phyloP scores from a whole-genome alignment of 352 stramenopile genomes.

The Hyaloperonospora arabidopsidis region DNA sequence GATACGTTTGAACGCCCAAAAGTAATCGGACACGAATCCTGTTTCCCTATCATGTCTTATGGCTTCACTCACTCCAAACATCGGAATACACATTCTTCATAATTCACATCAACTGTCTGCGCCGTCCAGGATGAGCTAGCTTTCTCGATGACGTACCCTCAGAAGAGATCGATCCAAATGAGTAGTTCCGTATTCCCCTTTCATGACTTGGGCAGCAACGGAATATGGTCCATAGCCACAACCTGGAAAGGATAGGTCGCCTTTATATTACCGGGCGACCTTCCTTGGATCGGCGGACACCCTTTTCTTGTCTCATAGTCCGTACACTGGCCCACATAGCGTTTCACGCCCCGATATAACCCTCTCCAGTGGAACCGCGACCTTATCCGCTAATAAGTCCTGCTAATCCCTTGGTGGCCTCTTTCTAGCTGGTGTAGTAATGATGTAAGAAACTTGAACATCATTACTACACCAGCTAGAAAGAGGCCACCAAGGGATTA shows the following conservation, averaged over 20 bases:
- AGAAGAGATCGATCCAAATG: slow-evolving; percentile 3
- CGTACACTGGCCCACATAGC: not conserved
- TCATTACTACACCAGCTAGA: too few relatives aligned
- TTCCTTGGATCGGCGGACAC: not conserved
- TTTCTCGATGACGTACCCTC: slow-evolving; percentile 1
- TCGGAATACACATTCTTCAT: slow-evolving; percentile 19
- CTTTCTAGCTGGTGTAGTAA: not conserved
- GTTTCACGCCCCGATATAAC: not conserved
- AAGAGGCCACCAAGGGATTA: too few relatives aligned
- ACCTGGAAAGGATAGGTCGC: slow-evolving; percentile 1
- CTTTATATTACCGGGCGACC: not conserved
- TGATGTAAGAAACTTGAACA: not conserved
- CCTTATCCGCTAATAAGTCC: not conserved
- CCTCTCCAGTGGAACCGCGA: slow-evolving; percentile 5
- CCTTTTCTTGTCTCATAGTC: slow-evolving; percentile 7
- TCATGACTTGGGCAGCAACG: slow-evolving; percentile 4
- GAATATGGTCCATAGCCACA: slow-evolving; percentile 9
- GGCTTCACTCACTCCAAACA: slow-evolving; percentile 11
- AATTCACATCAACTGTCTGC: slow-evolving; percentile 2
- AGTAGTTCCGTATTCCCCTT: slow-evolving; percentile 13
- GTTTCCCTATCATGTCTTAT: not conserved
- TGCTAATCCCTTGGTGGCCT: slow-evolving; percentile 4
- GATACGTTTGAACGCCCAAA: not conserved
- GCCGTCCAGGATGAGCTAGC: too few relatives aligned
- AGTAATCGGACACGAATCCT: not conserved